A percentile compares a stretch with the other conserved stretches of the same genome.
phyloP scores from a whole-genome alignment of 345 rosid genomes.

The Pistacia vera region DNA sequence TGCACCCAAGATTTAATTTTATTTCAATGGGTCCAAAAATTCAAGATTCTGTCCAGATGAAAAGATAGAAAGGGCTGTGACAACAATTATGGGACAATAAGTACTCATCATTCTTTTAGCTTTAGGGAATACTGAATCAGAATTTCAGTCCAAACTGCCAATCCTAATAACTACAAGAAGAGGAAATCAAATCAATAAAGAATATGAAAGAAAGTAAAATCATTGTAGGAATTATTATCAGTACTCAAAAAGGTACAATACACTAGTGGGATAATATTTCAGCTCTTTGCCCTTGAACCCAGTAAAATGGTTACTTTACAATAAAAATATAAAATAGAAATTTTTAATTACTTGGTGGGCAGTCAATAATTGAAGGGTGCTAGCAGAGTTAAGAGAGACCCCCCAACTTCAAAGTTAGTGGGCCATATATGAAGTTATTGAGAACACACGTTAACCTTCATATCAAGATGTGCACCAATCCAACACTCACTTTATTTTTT shows the following conservation, averaged over 20 bases:
- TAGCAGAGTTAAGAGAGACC: constrained; percentile 5
- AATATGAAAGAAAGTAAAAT: neutral
- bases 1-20: neutral
- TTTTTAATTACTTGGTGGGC: neutral
- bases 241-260: neutral
- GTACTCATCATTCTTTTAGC: too few relatives aligned
- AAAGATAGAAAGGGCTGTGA: neutral
- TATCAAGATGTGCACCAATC: constrained; percentile 12
- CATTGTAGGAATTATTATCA: neutral
- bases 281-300: neutral
- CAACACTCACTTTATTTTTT: constrained; percentile 30
- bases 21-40: neutral
- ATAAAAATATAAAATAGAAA: neutral
- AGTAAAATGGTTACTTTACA: neutral
- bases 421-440: constrained; percentile 15
- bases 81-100: neutral
- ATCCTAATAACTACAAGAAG: neutral
- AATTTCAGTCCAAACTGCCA: neutral
- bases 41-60: neutral
- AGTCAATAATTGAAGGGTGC: neutral
- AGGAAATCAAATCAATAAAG: neutral
- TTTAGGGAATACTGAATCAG: neutral
- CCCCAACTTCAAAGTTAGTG: constrained; percentile 6
- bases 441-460: too few relatives aligned
- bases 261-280: neutral